These are phyloP conservation scores for Termitomyces sp. DNA, from an alignment of 768 basidiomycete species.

Conservation along the genomic window DNA sequence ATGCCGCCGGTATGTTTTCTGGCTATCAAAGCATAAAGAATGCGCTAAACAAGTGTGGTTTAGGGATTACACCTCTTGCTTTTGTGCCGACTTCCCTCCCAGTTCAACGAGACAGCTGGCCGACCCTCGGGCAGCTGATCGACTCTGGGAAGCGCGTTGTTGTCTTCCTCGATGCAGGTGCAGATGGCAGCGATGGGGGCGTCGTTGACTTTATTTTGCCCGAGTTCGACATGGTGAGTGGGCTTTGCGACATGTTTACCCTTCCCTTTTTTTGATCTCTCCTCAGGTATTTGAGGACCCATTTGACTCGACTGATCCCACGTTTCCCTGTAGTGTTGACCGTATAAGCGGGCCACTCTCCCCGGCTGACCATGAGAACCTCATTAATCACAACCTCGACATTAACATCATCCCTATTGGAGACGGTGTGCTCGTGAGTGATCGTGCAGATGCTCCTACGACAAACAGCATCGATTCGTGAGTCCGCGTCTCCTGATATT, in stretches of 20 bases:
- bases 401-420: slow-evolving; percentile 23
- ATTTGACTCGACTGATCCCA: background rate
- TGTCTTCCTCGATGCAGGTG: slow-evolving; percentile 10
- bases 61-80: slow-evolving; percentile 36
- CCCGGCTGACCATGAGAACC: slow-evolving; percentile 4
- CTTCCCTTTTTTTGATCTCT: background rate
- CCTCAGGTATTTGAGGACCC: slow-evolving; percentile 4
- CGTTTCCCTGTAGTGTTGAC: slow-evolving; percentile 1
- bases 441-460: slow-evolving; percentile 28
- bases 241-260: background rate
- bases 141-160: slow-evolving; percentile 45
- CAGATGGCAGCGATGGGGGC: slow-evolving; percentile 2
- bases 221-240: slow-evolving; percentile 8
- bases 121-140: slow-evolving; percentile 55
- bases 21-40: background rate
- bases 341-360: slow-evolving; percentile 3
- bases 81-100: slow-evolving; percentile 46
- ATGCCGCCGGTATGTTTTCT: slow-evolving; percentile 32
- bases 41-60: background rate
- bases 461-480: slow-evolving; percentile 33
- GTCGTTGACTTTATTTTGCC: slow-evolving; percentile 9
- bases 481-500: slow-evolving; percentile 6
- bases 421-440: slow-evolving; percentile 30
- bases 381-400: slow-evolving; percentile 57
- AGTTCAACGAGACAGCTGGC: slow-evolving; percentile 47